A percentile compares a stretch with the other conserved stretches of the same genome.
These are phyloP conservation scores for Saccharomycopsis fermentans DNA, from an alignment of 805 yeast genomes.

Conservation along the genomic window DNA sequence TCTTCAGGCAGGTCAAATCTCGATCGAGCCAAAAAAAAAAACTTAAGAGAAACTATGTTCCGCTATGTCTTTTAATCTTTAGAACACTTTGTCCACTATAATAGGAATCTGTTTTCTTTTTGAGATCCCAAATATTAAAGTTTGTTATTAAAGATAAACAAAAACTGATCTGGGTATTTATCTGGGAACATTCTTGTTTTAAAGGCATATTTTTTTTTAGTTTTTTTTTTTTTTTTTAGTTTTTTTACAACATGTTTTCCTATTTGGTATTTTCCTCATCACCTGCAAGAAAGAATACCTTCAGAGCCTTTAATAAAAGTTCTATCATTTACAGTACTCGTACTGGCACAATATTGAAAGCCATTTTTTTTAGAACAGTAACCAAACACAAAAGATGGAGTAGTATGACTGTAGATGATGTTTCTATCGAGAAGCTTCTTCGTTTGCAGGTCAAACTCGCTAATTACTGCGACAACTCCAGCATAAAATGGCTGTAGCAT, in stretches of 20 bases:
- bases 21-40: too few species aligned
- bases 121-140: too few species aligned
- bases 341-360: background rate
- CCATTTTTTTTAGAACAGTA: background rate
- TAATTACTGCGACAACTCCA: conserved; percentile 11
- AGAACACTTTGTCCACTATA: too few species aligned
- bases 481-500: background rate
- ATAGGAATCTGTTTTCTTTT: too few species aligned
- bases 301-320: background rate
- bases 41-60: too few species aligned
- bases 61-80: too few species aligned
- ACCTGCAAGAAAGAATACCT: background rate
- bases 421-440: background rate
- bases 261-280: background rate
- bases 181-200: background rate
- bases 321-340: background rate
- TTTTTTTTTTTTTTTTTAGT: background rate
- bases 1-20: too few species aligned
- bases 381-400: conserved; percentile 30
- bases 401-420: conserved; percentile 30
- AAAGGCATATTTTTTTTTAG: background rate
- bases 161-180: too few species aligned
- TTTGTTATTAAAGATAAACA: too few species aligned
- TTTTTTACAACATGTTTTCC: background rate
- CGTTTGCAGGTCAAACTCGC: background rate